Percentiles rank a stretch among this genome's conserved stretches.
Conservation (phyloP, 176 grass and related monocot genomes). For the Paspalum notatum region DNA sequence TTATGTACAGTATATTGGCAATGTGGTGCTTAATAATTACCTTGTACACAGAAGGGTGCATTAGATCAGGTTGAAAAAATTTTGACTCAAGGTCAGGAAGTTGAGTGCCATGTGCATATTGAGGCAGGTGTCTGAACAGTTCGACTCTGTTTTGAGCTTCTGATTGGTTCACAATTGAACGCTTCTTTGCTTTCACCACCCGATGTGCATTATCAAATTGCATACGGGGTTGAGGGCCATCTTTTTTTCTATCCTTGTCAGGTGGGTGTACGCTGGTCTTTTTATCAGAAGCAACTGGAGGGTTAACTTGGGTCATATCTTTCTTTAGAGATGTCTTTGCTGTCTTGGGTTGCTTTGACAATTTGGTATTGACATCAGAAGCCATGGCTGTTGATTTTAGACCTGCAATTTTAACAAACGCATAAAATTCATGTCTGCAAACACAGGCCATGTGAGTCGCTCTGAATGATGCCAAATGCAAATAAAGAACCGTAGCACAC, state of each 20-base stretch:
- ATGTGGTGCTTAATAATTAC: constrained; percentile 31
- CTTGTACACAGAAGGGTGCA: constrained; percentile 94
- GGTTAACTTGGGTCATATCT: constrained; percentile 47
- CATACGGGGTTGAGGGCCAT: constrained; percentile 59
- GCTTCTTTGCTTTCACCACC: constrained; percentile 66
- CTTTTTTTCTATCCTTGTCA: constrained; percentile 70
- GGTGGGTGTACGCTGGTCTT: constrained; percentile 37
- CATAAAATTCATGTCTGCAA: constrained; percentile 8
- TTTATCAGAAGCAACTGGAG: constrained; percentile 54
- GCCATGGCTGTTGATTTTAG: constrained; percentile 7
- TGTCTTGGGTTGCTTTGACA: constrained; percentile 55
- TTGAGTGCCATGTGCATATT: constrained; percentile 70
- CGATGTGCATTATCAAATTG: constrained; percentile 69
- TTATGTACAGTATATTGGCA: neutral
- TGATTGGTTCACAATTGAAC: constrained; percentile 58
- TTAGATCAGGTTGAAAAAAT: constrained; percentile 62
- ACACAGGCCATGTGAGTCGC: neutral
- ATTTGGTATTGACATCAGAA: constrained; percentile 33
- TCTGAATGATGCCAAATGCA: neutral
- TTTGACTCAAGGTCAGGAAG: constrained; percentile 80
- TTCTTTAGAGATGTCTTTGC: constrained; percentile 55
- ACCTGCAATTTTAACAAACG: constrained; percentile 33
- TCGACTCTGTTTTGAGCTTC: constrained; percentile 74
- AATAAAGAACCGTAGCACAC: neutral
- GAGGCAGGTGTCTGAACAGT: constrained; percentile 75